phyloP scores from a whole-genome alignment of 352 stramenopile genomes.

The Thalassiosira hispida region DNA sequence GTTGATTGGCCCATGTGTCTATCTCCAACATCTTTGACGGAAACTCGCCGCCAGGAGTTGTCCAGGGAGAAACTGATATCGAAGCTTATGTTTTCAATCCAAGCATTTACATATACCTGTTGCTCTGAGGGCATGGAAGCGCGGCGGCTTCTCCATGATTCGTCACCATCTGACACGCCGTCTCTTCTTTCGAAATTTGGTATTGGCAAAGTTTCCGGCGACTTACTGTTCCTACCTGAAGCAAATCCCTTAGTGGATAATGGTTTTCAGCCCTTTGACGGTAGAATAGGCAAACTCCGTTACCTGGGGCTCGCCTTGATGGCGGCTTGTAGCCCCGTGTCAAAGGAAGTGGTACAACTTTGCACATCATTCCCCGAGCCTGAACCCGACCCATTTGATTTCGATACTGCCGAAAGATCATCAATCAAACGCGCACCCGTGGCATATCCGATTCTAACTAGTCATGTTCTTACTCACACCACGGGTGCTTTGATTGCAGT shows the following conservation, averaged over 20 bases:
- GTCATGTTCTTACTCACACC: slow-evolving; percentile 83
- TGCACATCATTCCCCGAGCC: slow-evolving; percentile 70
- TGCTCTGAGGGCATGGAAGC: slow-evolving; percentile 73
- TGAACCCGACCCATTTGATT: slow-evolving; percentile 35
- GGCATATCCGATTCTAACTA: slow-evolving; percentile 76
- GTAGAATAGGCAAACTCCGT: slow-evolving; percentile 74
- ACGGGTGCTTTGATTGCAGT: slow-evolving; percentile 70
- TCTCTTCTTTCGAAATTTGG: slow-evolving; percentile 77
- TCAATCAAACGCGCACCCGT: slow-evolving; percentile 61
- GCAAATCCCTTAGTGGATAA: slow-evolving; percentile 61
- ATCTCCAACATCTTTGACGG: slow-evolving; percentile 65
- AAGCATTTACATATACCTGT: slow-evolving; percentile 81
- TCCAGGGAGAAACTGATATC: slow-evolving; percentile 82
- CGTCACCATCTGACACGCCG: slow-evolving; percentile 10
- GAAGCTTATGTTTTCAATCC: slow-evolving; percentile 81
- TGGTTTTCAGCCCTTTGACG: slow-evolving; percentile 78
- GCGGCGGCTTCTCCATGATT: slow-evolving; percentile 41
- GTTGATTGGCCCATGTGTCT: slow-evolving; percentile 82
- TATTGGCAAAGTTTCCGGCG: slow-evolving; percentile 53
- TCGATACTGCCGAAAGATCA: slow-evolving; percentile 34
- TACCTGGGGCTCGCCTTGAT: slow-evolving; percentile 80
- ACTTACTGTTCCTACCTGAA: slow-evolving; percentile 72
- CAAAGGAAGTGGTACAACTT: slow-evolving; percentile 80
- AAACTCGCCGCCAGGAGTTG: slow-evolving; percentile 75
- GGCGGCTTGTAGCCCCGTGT: slow-evolving; percentile 72